Evolutionary conservation across 495 filamentous ascomycete species (phyloP), one percentile per base, ranked within the genome.

Genomic region (Patellaria atrata): DNA sequence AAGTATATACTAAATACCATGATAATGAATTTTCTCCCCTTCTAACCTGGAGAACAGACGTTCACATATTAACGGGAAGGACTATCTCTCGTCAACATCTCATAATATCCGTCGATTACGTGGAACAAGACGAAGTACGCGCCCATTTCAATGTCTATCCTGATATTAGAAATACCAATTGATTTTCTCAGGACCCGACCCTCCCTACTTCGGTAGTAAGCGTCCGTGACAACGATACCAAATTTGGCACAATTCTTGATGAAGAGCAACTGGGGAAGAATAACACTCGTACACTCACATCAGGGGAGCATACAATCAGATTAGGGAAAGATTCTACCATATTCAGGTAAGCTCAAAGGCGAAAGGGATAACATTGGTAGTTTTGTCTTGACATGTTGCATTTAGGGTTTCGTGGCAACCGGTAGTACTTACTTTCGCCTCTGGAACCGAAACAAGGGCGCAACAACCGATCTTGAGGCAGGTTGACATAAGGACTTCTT

Each of bases 71-170:
- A n/a, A n/a, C n/a, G n/a, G n/a, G n/a, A n/a, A n/a, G n/a, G n/a
- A n/a, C n/a, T n/a, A n/a, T n/a, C n/a, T 97, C 89, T n/a, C 69
- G 87, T 20, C 77, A 87, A 42, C 89, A 97, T 54, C 61, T 94
- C 46, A 73, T 75, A 19, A 73, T 97, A 35, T 63, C 74, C 18
- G n/a, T n/a, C n/a, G n/a, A n/a, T n/a, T n/a, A n/a, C n/a, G n/a
- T n/a, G n/a, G n/a, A n/a, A n/a, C n/a, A n/a, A n/a, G n/a, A n/a
- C n/a, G n/a, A n/a, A n/a, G n/a, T n/a, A n/a, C n/a, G n/a, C n/a
- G n/a, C n/a, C n/a, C n/a, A n/a, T n/a, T n/a, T n/a, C n/a, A n/a
- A n/a, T n/a, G n/a, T n/a, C n/a, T n/a, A n/a, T n/a, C n/a, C n/a
- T n/a, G n/a, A n/a, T n/a, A n/a, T n/a, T n/a, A n/a, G n/a, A n/a